Conservation (phyloP, 805 yeast species). For the Candida awuae region DNA sequence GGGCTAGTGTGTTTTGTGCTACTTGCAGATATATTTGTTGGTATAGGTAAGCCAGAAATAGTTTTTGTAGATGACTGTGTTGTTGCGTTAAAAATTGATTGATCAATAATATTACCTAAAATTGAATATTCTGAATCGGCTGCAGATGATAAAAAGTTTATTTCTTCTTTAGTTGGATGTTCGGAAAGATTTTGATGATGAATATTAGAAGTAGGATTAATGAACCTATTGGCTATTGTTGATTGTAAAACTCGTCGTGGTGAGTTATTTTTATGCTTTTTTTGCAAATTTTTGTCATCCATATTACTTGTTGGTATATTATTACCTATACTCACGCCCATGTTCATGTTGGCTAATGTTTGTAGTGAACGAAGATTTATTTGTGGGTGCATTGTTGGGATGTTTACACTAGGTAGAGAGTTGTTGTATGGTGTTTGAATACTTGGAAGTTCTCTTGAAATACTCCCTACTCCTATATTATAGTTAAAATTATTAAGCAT, state of each 20-base stretch:
- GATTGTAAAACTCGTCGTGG: too few species aligned
- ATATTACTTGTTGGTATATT: too few species aligned
- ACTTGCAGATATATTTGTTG: not conserved
- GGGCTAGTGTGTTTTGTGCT: slow-evolving; percentile 19
- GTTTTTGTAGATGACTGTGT: not conserved
- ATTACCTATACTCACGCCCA: too few species aligned
- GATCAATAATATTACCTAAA: slow-evolving; percentile 55
- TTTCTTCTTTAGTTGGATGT: slow-evolving; percentile 14
- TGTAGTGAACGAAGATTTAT: not conserved
- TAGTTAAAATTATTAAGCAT: too few species aligned
- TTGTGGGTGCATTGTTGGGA: not conserved
- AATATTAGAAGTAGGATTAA: not conserved
- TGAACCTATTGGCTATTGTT: slow-evolving; percentile 17
- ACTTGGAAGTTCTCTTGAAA: not conserved
- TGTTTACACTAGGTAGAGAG: not conserved
- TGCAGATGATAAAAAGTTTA: slow-evolving; percentile 54
- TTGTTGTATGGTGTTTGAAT: not conserved
- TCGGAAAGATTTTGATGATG: not conserved
- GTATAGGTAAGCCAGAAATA: not conserved
- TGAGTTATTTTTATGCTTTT: too few species aligned
- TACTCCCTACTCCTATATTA: not conserved
- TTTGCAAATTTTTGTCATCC: too few species aligned
- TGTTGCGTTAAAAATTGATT: slow-evolving; percentile 27
- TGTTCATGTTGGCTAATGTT: too few species aligned
- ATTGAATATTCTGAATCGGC: slow-evolving; percentile 69